phyloP scores from a whole-genome alignment of 352 stramenopile genomes.

The Globisporangium nodosum region DNA sequence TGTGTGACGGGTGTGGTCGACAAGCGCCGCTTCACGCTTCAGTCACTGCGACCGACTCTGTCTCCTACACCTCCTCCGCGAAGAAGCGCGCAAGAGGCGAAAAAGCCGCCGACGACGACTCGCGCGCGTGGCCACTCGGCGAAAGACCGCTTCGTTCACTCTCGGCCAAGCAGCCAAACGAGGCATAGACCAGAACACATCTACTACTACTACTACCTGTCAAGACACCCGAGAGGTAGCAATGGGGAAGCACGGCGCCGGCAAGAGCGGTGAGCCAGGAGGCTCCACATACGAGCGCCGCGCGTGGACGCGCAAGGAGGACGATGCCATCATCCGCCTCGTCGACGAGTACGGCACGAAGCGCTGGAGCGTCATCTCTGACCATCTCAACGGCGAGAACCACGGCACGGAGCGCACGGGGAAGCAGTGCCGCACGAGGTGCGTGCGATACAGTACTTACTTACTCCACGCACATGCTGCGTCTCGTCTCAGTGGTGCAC shows the following conservation, averaged over 20 bases:
- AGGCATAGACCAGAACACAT: not conserved
- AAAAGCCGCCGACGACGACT: not conserved
- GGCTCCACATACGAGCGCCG: slow-evolving; percentile 78
- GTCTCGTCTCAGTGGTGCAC: not conserved
- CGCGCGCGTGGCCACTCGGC: not conserved
- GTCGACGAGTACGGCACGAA: slow-evolving; percentile 86
- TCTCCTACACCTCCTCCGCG: too few relatives aligned
- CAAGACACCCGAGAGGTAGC: not conserved
- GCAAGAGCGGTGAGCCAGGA: slow-evolving; percentile 31
- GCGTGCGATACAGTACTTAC: not conserved
- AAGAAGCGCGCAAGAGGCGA: slow-evolving; percentile 1
- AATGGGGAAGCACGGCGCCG: slow-evolving; percentile 50
- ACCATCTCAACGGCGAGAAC: slow-evolving; percentile 82
- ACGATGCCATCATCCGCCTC: slow-evolving; percentile 80
- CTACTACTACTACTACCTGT: not conserved
- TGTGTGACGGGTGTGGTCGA: too few relatives aligned
- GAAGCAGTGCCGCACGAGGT: slow-evolving; percentile 80
- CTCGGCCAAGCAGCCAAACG: slow-evolving; percentile 5
- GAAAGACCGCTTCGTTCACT: not conserved
- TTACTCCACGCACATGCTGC: too few relatives aligned
- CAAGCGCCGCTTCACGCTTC: too few relatives aligned
- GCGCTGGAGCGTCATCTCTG: slow-evolving; percentile 83
- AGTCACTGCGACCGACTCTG: not conserved
- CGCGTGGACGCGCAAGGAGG: slow-evolving; percentile 82
- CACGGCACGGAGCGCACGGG: slow-evolving; percentile 79